Conservation (phyloP, 352 stramenopile genomes). For the Phytophthora sp. region DNA sequence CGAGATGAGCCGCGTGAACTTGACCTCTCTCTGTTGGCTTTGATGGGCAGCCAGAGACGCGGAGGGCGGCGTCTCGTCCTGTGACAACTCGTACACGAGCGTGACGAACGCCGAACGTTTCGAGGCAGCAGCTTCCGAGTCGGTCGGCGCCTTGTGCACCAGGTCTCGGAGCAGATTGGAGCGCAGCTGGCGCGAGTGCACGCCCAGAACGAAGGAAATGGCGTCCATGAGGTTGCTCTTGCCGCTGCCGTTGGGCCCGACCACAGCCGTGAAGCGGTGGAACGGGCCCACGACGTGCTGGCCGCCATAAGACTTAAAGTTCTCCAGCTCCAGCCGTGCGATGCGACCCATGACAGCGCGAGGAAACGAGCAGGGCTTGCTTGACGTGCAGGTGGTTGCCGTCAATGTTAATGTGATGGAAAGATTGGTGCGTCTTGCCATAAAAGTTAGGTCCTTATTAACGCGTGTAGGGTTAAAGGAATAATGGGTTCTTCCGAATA, state of each 20-base stretch:
- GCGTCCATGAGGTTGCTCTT: slow-evolving; percentile 97
- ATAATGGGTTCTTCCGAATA: too few relatives aligned
- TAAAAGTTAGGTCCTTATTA: too few relatives aligned
- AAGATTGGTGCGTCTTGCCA: too few relatives aligned
- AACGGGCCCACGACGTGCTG: slow-evolving; percentile 96
- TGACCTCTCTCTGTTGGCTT: slow-evolving; percentile 56
- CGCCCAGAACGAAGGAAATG: slow-evolving; percentile 98
- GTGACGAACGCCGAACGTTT: slow-evolving; percentile 88
- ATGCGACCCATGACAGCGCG: slow-evolving; percentile 82
- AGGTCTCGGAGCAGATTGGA: slow-evolving; percentile 97
- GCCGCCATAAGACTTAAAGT: slow-evolving; percentile 99
- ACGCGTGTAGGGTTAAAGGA: too few relatives aligned
- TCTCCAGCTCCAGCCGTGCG: slow-evolving; percentile 96
- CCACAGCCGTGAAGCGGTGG: slow-evolving; percentile 97
- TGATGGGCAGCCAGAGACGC: slow-evolving; percentile 25
- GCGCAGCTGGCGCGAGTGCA: slow-evolving; percentile 96
- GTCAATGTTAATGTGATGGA: too few relatives aligned
- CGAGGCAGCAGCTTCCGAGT: slow-evolving; percentile 38
- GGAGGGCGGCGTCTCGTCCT: slow-evolving; percentile 59
- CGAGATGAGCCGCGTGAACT: slow-evolving; percentile 95
- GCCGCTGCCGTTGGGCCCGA: slow-evolving; percentile 97
- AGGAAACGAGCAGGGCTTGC: too few relatives aligned
- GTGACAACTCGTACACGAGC: slow-evolving; percentile 92
- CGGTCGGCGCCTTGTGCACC: slow-evolving; percentile 87
- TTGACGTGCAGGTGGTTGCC: too few relatives aligned